phyloP scores from a whole-genome alignment of 2,329 filamentous ascomycete species.

The Helotiales sp. region DNA sequence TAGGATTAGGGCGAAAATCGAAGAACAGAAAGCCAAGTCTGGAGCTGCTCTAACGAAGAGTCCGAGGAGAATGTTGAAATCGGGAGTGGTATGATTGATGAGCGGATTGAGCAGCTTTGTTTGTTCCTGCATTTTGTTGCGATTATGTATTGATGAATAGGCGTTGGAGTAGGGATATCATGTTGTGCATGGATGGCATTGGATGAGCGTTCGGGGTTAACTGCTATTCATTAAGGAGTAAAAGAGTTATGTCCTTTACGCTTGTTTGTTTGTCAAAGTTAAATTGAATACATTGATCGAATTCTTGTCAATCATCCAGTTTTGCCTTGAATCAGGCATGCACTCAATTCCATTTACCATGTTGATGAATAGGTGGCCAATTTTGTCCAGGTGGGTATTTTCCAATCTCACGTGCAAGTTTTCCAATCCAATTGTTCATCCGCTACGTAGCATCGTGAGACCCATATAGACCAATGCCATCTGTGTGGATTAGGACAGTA shows the following conservation, averaged over 20 bases:
- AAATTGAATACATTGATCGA: slow-evolving; percentile 1
- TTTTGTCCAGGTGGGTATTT: too few species aligned
- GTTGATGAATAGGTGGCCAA: too few species aligned
- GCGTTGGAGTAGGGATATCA: background rate
- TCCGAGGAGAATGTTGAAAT: background rate
- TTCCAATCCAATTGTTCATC: too few species aligned
- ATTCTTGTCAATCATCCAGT: too few species aligned
- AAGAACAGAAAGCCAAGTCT: slow-evolving; percentile 24
- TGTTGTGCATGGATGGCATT: background rate
- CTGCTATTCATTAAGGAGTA: background rate
- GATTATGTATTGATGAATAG: background rate
- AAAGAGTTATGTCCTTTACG: background rate
- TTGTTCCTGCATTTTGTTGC: background rate
- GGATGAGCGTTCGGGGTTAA: background rate
- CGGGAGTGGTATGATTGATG: background rate
- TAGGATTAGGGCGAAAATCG: slow-evolving; percentile 27
- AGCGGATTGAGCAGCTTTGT: background rate
- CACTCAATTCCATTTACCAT: too few species aligned
- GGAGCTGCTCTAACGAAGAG: background rate
- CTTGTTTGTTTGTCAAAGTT: background rate
- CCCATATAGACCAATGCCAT: too few species aligned
- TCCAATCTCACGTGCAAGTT: too few species aligned
- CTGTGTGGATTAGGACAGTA: too few species aligned
- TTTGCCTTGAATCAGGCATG: too few species aligned
- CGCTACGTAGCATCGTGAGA: too few species aligned